Conservation (phyloP, 2,329 filamentous ascomycete genomes). For the Verticillium longisporum region DNA sequence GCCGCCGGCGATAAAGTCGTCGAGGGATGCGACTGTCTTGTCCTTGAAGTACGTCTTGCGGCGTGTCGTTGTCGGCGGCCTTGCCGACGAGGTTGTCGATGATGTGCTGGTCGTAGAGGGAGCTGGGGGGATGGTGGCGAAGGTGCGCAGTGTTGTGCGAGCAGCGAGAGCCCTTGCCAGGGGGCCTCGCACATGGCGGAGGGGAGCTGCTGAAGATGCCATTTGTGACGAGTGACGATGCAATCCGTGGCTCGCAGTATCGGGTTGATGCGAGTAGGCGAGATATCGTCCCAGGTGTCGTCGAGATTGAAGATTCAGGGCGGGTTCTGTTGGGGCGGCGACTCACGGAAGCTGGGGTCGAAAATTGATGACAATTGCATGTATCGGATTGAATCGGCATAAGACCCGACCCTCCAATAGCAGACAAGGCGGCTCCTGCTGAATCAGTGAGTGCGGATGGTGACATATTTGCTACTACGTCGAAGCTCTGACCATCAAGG, state of each 20-base stretch:
- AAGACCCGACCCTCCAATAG: background rate
- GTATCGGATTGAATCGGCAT: constrained; percentile 12
- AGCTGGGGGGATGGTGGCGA: constrained; percentile 39
- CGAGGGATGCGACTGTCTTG: constrained; percentile 47
- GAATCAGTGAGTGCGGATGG: too few relatives aligned
- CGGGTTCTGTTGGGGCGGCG: background rate
- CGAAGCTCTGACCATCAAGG: background rate
- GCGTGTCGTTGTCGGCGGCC: constrained; percentile 15
- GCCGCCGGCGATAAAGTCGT: constrained; percentile 44
- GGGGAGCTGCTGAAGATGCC: constrained; percentile 31
- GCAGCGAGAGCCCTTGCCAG: constrained; percentile 30
- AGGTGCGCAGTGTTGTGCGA: constrained; percentile 27
- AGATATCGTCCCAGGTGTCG: background rate
- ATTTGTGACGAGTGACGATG: constrained; percentile 22
- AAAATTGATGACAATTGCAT: constrained; percentile 5
- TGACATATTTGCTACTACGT: too few relatives aligned
- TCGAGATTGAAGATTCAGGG: background rate
- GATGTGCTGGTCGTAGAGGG: constrained; percentile 13
- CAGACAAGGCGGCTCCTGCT: background rate
- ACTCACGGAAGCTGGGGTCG: background rate
- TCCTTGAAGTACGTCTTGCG: constrained; percentile 55
- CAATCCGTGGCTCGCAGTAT: constrained; percentile 20
- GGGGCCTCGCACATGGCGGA: constrained; percentile 34
- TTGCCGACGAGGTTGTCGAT: constrained; percentile 7
- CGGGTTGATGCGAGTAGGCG: background rate